Percentiles rank a stretch among this genome's conserved stretches.
phyloP scores from a whole-genome alignment of 2,329 filamentous ascomycete species.

The Blastomyces percursus region DNA sequence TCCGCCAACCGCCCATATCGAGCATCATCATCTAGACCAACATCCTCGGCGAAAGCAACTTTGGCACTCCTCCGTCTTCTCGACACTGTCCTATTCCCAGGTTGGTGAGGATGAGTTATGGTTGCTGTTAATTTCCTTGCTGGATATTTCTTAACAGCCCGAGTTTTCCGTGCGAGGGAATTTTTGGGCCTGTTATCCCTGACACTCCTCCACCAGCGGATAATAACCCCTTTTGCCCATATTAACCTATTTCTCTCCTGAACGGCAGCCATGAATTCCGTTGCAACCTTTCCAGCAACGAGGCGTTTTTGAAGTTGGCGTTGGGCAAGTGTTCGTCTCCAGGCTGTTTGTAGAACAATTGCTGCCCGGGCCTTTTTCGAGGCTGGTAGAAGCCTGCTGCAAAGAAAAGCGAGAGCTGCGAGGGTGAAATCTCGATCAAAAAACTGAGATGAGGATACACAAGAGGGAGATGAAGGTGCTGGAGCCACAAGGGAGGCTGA shows the following conservation, averaged over 20 bases:
- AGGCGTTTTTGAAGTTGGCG: conserved; percentile 16
- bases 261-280: conserved; percentile 39
- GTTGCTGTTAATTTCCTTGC: background rate
- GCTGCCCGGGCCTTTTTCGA: conserved; percentile 42
- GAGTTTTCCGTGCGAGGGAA: background rate
- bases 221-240: conserved; percentile 28
- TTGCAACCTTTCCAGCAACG: conserved; percentile 20
- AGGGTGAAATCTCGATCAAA: conserved; percentile 46
- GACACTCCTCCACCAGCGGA: conserved; percentile 25
- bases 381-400: conserved; percentile 46
- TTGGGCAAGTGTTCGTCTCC: conserved; percentile 27
- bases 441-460: conserved; percentile 26
- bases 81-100: background rate
- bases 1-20: background rate
- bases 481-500: conserved; percentile 36
- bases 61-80: background rate
- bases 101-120: too few species aligned
- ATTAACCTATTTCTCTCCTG: conserved; percentile 33
- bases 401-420: conserved; percentile 48
- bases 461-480: conserved; percentile 17
- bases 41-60: background rate
- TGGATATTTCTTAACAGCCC: background rate
- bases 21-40: background rate
- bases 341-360: conserved; percentile 42
- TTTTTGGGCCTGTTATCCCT: conserved; percentile 13